Conservation (phyloP, 176 grass and related monocot genomes). For the Avena insularis region DNA sequence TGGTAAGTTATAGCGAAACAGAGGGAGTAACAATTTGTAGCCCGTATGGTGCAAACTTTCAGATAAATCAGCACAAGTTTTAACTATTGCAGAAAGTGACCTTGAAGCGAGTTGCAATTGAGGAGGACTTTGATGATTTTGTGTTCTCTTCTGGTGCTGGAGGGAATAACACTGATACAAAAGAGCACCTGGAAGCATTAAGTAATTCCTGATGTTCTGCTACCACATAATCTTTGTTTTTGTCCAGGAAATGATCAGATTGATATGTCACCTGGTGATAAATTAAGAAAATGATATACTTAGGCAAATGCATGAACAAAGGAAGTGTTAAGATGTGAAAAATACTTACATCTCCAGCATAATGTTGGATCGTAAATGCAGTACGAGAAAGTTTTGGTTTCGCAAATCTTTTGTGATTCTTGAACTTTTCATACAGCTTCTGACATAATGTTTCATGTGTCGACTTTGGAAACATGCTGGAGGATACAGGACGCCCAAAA, state of each 20-base stretch:
- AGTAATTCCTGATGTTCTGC: conserved; percentile 91
- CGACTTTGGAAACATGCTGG: conserved; percentile 91
- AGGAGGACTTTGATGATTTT: conserved; percentile 97
- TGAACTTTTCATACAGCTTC: conserved; percentile 86
- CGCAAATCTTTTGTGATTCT: conserved; percentile 85
- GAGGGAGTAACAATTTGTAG: neutral
- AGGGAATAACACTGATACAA: conserved; percentile 82
- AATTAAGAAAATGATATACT: conserved; percentile 29
- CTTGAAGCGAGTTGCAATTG: conserved; percentile 93
- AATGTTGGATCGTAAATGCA: conserved; percentile 86
- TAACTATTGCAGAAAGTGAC: conserved; percentile 47
- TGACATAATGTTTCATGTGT: conserved; percentile 87
- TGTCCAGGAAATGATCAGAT: conserved; percentile 89
- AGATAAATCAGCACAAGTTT: conserved; percentile 21
- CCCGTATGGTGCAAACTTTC: conserved; percentile 29
- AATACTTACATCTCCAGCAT: conserved; percentile 94
- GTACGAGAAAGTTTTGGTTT: conserved; percentile 94
- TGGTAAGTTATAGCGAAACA: neutral
- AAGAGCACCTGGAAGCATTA: conserved; percentile 83
- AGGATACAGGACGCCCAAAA: conserved; percentile 35
- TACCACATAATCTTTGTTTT: conserved; percentile 98
- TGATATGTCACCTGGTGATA: conserved; percentile 77
- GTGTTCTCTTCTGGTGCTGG: conserved; percentile 79
- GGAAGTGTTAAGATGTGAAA: conserved; percentile 28
- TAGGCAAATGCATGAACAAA: conserved; percentile 31